Evolutionary conservation across 148 eudicot genomes (phyloP).

Genomic region (Rhododendron henanense): DNA sequence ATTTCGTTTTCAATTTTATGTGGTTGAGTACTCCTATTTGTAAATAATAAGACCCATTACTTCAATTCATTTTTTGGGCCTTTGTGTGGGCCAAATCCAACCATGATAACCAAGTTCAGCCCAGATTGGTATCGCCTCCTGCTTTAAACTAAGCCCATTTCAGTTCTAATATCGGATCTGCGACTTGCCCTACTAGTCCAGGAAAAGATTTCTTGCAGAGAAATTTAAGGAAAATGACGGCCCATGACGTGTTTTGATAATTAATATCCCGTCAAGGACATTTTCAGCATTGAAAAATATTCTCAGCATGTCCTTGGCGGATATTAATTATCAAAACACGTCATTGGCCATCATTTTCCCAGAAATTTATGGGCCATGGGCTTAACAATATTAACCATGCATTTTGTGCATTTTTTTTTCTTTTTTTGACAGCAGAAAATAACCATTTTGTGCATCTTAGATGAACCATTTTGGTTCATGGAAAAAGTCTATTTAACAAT

Average conservation of each 20-base stretch:
- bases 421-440: neutral
- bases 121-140: neutral
- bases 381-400: too few relatives aligned
- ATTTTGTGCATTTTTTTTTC: too few relatives aligned
- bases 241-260: too few relatives aligned
- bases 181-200: neutral
- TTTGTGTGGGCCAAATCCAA: neutral
- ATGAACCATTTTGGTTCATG: neutral
- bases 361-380: neutral
- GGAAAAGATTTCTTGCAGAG: neutral
- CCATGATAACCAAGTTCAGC: neutral
- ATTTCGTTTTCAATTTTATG: too few relatives aligned
- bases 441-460: neutral
- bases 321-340: too few relatives aligned
- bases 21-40: neutral
- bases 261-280: too few relatives aligned
- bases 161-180: neutral
- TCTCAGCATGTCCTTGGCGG: too few relatives aligned
- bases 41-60: neutral
- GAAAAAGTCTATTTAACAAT: neutral
- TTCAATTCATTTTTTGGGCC: neutral
- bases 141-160: neutral
- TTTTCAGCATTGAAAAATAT: too few relatives aligned
- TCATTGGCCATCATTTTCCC: too few relatives aligned
- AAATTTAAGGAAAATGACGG: neutral